Evolutionary conservation across 208 protist genomes (phyloP).

Genomic region (Leptomonas pyrrhocoris): DNA sequence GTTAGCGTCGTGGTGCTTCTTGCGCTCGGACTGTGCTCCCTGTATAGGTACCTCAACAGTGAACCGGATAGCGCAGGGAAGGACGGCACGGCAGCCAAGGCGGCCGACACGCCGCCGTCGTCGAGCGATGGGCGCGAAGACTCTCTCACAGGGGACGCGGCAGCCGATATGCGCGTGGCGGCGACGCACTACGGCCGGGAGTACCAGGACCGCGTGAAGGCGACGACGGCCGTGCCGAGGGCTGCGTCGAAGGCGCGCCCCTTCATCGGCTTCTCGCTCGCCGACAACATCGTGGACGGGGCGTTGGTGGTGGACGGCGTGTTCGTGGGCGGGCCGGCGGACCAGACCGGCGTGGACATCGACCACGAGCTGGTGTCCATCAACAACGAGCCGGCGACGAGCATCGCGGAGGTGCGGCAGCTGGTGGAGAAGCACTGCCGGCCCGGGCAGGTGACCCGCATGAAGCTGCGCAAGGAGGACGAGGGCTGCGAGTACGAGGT

Average conservation of each 20-base stretch:
- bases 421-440: conserved; percentile 41
- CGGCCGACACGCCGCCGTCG: background rate
- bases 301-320: conserved; percentile 56
- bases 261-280: conserved; percentile 63
- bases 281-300: conserved; percentile 41
- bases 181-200: conserved; percentile 32
- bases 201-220: conserved; percentile 28
- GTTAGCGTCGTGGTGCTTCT: conserved; percentile 24
- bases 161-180: conserved; percentile 20
- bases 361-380: conserved; percentile 46
- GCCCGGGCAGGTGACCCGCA: conserved; percentile 32
- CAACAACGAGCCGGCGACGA: conserved; percentile 16
- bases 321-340: conserved; percentile 42
- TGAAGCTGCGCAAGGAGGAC: conserved; percentile 26
- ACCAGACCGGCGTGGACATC: conserved; percentile 43
- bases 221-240: conserved; percentile 16
- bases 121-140: conserved; percentile 13
- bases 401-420: conserved; percentile 33
- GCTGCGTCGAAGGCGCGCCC: conserved; percentile 19
- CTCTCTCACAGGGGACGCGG: conserved; percentile 17
- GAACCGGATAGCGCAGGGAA: background rate
- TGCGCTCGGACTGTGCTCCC: conserved; percentile 20
- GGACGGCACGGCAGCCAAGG: background rate
- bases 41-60: conserved; percentile 15
- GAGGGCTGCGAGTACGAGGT: conserved; percentile 32